Evolutionary conservation across 768 basidiomycete species (phyloP), one percentile per base, ranked within the genome.

Genomic region (Tephrocybe sp.): DNA sequence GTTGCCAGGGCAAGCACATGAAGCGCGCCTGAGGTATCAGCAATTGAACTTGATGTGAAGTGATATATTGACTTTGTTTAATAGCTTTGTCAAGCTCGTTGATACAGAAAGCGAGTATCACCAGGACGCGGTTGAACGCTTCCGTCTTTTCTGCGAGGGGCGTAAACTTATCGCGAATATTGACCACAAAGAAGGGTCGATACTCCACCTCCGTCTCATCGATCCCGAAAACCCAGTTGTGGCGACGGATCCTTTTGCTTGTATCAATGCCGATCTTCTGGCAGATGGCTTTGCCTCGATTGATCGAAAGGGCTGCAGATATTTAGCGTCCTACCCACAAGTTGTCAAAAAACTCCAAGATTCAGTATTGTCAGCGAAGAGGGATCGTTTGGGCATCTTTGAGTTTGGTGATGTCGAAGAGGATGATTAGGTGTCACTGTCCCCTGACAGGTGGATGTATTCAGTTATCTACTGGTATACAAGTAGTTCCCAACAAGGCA

Each of bases 101-200:
- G 83, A 83, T 15, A 72, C 83, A 8, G 84, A 88, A 8, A 93
- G 86, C 66, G 97, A 99, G 54, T 97, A 98, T 69, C 83, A 87
- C 44, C 63, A 72, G 0, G 96, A 98, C 51, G 89, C 95, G 3
- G 65, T 93, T 42, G 87, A 91, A 44, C 85, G 90, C 44, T 98
- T 98, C 85, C 83, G 86, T 21, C 68, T 78, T 14, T 74, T 94
- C 17, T 90, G 88, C 58, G 93, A 94, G 69, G 93, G 92, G n/a
- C 87, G 93, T 47, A 94, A 94, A 63, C 78, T 98, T n/a, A 75
- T 98, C 43, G 97, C 94, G n/a, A 98, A 95, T 70, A 75, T 94
- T 51, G 97, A 99, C 67, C 80, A 87, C 62, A 85, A 76, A 62
- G 96, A 97, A 62, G 87, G 89, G 21, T 58, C 77, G 18, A 62